phyloP scores from a whole-genome alignment of 1,284 basidiomycete species.

The Puccinia triticina region DNA sequence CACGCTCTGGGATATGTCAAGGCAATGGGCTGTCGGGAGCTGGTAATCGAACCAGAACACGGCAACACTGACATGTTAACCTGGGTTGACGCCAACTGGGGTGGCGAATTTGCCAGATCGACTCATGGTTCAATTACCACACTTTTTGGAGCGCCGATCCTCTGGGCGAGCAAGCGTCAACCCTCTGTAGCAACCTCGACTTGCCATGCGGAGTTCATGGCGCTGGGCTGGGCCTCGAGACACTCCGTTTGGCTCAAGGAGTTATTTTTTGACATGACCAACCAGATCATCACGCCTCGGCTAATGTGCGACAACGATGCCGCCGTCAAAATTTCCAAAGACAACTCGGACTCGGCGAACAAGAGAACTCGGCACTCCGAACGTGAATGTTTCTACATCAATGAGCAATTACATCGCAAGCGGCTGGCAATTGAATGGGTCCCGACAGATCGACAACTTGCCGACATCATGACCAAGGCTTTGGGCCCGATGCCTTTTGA shows the following conservation, averaged over 20 bases:
- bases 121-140: constrained; percentile 1
- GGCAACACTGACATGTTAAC: neutral
- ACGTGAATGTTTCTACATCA: constrained; percentile 1
- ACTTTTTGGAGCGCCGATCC: neutral
- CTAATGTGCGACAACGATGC: constrained; percentile 22
- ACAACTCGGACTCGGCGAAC: neutral
- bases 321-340: neutral
- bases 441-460: neutral
- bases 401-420: neutral
- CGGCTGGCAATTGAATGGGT: neutral
- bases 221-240: neutral
- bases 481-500: neutral
- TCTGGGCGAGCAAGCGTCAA: constrained; percentile 8
- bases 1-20: neutral
- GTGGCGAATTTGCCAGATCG: constrained; percentile 1
- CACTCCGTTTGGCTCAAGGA: neutral
- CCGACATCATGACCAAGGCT: constrained; percentile 33
- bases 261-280: constrained; percentile 11
- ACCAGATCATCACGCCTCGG: neutral
- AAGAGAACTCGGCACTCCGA: neutral
- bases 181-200: neutral
- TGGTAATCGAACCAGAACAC: neutral
- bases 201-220: neutral
- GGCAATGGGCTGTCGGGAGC: neutral
- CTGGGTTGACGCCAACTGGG: constrained; percentile 28